Percentiles rank a stretch among this genome's conserved stretches.
Conservation (phyloP, 306 rosid genomes). For the Inga laurina region DNA sequence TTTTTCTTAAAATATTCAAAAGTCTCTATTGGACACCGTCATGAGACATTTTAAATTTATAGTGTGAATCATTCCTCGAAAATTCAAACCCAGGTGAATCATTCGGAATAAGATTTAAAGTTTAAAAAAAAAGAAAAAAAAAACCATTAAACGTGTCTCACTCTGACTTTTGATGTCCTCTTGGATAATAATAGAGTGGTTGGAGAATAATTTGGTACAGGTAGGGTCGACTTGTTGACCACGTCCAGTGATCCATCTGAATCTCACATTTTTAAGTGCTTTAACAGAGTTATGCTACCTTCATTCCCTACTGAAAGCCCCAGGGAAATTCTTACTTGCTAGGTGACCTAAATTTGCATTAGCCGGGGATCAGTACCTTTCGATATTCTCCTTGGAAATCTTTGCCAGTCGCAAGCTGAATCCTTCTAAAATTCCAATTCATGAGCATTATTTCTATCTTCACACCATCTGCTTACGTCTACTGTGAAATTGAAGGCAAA, state of each 20-base stretch:
- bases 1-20: not conserved
- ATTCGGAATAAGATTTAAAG: not conserved
- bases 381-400: constrained; percentile 19
- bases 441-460: not conserved
- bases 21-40: too few relatives aligned
- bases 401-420: not conserved
- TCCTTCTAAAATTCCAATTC: not conserved
- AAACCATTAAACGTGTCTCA: constrained; percentile 19
- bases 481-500: not conserved
- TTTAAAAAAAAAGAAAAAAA: not conserved
- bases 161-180: constrained; percentile 24
- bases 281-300: constrained; percentile 14
- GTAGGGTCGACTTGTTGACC: constrained; percentile 21
- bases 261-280: not conserved
- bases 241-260: constrained; percentile 7
- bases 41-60: not conserved
- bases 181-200: constrained; percentile 23
- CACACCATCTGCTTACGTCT: not conserved
- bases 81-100: not conserved
- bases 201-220: constrained; percentile 3
- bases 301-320: not conserved
- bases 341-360: constrained; percentile 32
- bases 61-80: not conserved
- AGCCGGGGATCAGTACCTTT: not conserved
- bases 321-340: not conserved